phyloP scores from a whole-genome alignment of 2,329 filamentous ascomycete species.

The Coniella lustricola region DNA sequence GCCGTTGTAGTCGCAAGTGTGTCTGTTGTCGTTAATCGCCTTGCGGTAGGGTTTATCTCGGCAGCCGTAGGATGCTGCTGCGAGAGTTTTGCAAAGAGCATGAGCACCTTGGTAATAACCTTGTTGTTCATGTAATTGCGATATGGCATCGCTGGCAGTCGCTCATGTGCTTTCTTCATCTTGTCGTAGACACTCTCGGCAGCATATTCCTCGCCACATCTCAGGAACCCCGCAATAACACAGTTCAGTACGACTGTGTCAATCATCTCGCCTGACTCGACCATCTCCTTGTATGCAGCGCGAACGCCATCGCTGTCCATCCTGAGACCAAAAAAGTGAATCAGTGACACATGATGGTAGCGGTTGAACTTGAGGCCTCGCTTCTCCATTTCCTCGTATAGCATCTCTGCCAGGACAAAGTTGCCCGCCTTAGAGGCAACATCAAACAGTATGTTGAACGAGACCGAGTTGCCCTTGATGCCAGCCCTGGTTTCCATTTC shows the following conservation, averaged over 20 bases:
- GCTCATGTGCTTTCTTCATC: slow-evolving; percentile 63
- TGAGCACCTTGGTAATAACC: slow-evolving; percentile 47
- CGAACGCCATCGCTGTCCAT: slow-evolving; percentile 68
- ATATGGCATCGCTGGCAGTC: slow-evolving; percentile 32
- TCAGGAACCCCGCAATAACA: slow-evolving; percentile 71
- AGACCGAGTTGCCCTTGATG: slow-evolving; percentile 63
- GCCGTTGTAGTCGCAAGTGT: too few species aligned
- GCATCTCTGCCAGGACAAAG: slow-evolving; percentile 74
- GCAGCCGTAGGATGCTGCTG: too few species aligned
- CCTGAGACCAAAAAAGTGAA: slow-evolving; percentile 75
- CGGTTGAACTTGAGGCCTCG: slow-evolving; percentile 66
- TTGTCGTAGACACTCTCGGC: slow-evolving; percentile 75
- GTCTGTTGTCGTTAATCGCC: too few species aligned
- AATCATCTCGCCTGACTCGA: slow-evolving; percentile 79
- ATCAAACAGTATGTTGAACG: slow-evolving; percentile 90
- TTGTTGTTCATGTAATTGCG: slow-evolving; percentile 40
- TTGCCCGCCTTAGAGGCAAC: slow-evolving; percentile 80
- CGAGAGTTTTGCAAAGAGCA: slow-evolving; percentile 49
- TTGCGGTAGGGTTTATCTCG: too few species aligned
- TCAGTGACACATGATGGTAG: slow-evolving; percentile 73
- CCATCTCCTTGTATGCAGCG: slow-evolving; percentile 71
- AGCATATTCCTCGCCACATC: slow-evolving; percentile 65
- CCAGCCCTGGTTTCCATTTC: slow-evolving; percentile 76
- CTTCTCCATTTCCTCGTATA: slow-evolving; percentile 71
- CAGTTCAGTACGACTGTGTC: slow-evolving; percentile 84